These are phyloP conservation scores for Russula dissimulans DNA, from an alignment of 768 basidiomycete species.

Conservation along the genomic window DNA sequence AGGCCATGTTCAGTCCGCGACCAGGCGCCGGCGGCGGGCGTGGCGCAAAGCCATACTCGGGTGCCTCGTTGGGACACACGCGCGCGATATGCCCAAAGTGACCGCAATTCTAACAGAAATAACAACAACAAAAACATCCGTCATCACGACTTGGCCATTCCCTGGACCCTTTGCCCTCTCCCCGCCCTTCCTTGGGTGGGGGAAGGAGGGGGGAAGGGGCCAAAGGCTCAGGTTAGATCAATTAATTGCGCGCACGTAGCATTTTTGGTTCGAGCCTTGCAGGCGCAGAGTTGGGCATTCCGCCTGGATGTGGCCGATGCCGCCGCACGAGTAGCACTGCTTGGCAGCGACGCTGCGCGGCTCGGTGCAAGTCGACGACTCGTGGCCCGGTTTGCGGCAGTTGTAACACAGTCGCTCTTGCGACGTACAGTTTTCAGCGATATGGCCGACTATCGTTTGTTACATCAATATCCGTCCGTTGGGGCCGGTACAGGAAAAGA, in stretches of 20 bases:
- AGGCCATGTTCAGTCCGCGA: slow-evolving; percentile 63
- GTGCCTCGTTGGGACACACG: slow-evolving; percentile 47
- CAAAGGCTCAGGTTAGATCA: too few species aligned
- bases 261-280: slow-evolving; percentile 64
- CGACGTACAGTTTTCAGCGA: slow-evolving; percentile 86
- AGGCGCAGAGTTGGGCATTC: slow-evolving; percentile 77
- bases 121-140: neutral
- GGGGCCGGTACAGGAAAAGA: neutral
- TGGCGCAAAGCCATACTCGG: slow-evolving; percentile 43
- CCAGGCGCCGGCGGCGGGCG: slow-evolving; percentile 62
- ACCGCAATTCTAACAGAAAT: slow-evolving; percentile 53
- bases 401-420: slow-evolving; percentile 90
- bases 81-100: slow-evolving; percentile 79
- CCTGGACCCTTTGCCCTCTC: too few species aligned
- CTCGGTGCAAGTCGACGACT: slow-evolving; percentile 79
- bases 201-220: too few species aligned
- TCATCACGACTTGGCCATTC: neutral
- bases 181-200: too few species aligned
- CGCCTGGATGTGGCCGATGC: slow-evolving; percentile 83
- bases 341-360: slow-evolving; percentile 77
- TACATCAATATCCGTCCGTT: slow-evolving; percentile 9
- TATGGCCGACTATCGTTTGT: slow-evolving; percentile 64
- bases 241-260: slow-evolving; percentile 52
- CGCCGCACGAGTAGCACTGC: slow-evolving; percentile 91
- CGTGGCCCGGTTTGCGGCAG: slow-evolving; percentile 90